A percentile compares a stretch with the other conserved stretches of the same genome.
These are phyloP conservation scores for Cladosporium sp. DNA, from an alignment of 2,329 filamentous ascomycete species.

Conservation along the genomic window DNA sequence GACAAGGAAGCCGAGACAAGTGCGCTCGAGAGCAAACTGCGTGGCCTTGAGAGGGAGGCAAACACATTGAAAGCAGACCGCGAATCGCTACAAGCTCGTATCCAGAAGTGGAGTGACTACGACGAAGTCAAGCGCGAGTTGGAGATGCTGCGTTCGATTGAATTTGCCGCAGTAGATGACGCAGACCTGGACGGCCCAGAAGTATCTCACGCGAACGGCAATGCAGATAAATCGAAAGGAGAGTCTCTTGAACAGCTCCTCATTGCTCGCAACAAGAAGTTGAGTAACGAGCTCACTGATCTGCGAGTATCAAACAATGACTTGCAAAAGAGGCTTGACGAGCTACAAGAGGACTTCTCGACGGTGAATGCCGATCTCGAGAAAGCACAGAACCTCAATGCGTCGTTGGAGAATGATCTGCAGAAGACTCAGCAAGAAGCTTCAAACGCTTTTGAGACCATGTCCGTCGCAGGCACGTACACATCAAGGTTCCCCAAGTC, in stretches of 20 bases:
- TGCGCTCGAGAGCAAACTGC: conserved; percentile 71
- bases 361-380: conserved; percentile 83
- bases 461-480: conserved; percentile 91
- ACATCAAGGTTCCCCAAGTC: conserved; percentile 74
- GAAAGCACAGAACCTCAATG: conserved; percentile 77
- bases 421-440: conserved; percentile 83
- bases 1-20: conserved; percentile 81
- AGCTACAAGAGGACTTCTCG: conserved; percentile 79
- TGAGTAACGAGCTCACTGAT: conserved; percentile 89
- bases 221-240: conserved; percentile 44
- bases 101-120: conserved; percentile 90
- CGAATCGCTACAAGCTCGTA: conserved; percentile 74
- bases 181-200: conserved; percentile 55
- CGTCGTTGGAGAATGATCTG: conserved; percentile 89
- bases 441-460: conserved; percentile 80
- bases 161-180: conserved; percentile 76
- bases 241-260: conserved; percentile 83
- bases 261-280: conserved; percentile 91
- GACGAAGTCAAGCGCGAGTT: conserved; percentile 95
- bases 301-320: conserved; percentile 93
- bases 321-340: conserved; percentile 74
- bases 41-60: conserved; percentile 77
- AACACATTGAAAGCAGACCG: conserved; percentile 75
- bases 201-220: conserved; percentile 50
- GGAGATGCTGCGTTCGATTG: conserved; percentile 92